Evolutionary conservation across 768 basidiomycete genomes (phyloP).

Genomic region (Gloeostereum incarnatum): DNA sequence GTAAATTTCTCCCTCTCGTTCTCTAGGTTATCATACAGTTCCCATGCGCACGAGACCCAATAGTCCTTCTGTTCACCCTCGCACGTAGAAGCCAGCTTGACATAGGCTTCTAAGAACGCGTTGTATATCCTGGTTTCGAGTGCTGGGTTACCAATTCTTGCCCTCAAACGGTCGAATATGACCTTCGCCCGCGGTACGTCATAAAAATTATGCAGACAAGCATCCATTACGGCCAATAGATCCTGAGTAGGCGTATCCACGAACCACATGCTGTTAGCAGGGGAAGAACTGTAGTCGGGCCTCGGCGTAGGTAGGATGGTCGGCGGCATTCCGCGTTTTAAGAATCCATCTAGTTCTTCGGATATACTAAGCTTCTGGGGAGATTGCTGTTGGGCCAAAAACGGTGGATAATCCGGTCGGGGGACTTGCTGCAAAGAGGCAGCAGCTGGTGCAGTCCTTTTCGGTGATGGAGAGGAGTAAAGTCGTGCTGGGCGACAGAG

Average conservation of each 20-base stretch:
- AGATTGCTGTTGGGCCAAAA: slow-evolving; percentile 16
- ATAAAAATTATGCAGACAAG: slow-evolving; percentile 67
- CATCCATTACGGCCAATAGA: slow-evolving; percentile 69
- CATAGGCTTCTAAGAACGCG: slow-evolving; percentile 55
- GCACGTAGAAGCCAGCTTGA: slow-evolving; percentile 39
- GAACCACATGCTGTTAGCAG: slow-evolving; percentile 43
- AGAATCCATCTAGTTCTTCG: slow-evolving; percentile 39
- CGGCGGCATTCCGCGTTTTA: slow-evolving; percentile 35
- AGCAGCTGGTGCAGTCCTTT: slow-evolving; percentile 40
- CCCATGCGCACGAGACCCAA: slow-evolving; percentile 60
- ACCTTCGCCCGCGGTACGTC: slow-evolving; percentile 70
- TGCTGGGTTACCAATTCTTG: slow-evolving; percentile 16
- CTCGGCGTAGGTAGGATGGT: slow-evolving; percentile 63
- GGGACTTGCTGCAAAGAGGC: slow-evolving; percentile 28
- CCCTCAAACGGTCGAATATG: slow-evolving; percentile 59
- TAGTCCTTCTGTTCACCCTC: slow-evolving; percentile 33
- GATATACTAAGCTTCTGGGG: slow-evolving; percentile 7
- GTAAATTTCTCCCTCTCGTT: slow-evolving; percentile 25
- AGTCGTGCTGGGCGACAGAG: slow-evolving; percentile 64
- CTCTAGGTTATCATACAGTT: slow-evolving; percentile 52
- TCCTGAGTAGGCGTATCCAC: slow-evolving; percentile 61
- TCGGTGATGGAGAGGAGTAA: slow-evolving; percentile 59
- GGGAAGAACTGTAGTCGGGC: slow-evolving; percentile 34
- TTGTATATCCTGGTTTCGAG: slow-evolving; percentile 51
- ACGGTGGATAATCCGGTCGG: slow-evolving; percentile 28